A percentile compares a stretch with the other conserved stretches of the same genome.
Conservation (phyloP, 2,329 filamentous ascomycete species). For the Fusarium penzigii region DNA sequence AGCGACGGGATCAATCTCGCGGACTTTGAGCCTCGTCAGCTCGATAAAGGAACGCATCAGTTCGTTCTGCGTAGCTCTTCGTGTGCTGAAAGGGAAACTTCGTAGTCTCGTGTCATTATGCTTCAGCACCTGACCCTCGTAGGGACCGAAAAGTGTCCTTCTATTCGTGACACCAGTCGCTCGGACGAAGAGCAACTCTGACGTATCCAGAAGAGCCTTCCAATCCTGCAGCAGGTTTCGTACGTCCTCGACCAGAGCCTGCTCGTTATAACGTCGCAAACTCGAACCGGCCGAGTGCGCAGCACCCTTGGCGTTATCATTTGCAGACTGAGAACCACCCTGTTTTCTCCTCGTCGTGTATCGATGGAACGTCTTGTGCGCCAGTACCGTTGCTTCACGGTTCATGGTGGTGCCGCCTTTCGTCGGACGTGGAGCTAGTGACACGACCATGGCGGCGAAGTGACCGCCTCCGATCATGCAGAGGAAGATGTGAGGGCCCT, state of each 20-base stretch:
- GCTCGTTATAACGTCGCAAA: conserved; percentile 90
- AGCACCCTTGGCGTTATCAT: conserved; percentile 89
- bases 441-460: conserved; percentile 95
- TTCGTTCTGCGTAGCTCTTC: conserved; percentile 88
- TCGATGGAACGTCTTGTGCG: conserved; percentile 96
- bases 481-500: conserved; percentile 85
- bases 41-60: conserved; percentile 94
- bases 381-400: conserved; percentile 82
- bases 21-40: conserved; percentile 85
- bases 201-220: conserved; percentile 80
- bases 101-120: conserved; percentile 79
- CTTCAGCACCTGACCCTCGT: conserved; percentile 82
- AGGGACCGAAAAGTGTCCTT: conserved; percentile 84
- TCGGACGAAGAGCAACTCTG: conserved; percentile 84
- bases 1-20: conserved; percentile 70
- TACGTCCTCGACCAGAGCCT: conserved; percentile 85
- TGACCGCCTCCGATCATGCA: conserved; percentile 99
- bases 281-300: conserved; percentile 93
- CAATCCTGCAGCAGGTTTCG: conserved; percentile 79
- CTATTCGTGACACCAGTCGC: conserved; percentile 87
- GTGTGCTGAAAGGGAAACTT: conserved; percentile 90
- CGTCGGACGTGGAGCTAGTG: conserved; percentile 75
- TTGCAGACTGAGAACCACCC: conserved; percentile 91
- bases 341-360: conserved; percentile 97
- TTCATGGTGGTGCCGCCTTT: conserved; percentile 73